Base-by-base conservation (phyloP, 331 rosid species). In the Telfairia occidentalis region DNA sequence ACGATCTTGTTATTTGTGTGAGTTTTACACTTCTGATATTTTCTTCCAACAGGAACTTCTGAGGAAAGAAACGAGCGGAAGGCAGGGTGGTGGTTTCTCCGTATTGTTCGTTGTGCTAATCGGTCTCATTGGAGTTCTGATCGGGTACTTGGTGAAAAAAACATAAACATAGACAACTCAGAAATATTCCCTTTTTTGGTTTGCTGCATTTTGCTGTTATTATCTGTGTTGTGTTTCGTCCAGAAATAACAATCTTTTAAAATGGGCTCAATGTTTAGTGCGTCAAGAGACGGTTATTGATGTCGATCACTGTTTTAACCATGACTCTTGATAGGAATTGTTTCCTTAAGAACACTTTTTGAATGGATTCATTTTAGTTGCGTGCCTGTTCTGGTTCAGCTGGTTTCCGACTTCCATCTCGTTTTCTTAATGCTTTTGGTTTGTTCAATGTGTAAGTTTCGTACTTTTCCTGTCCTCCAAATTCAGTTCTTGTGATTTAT, bases 51-150 rank as follows among this genome's bases (percentile, higher is more conserved):
- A 84, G 85, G 88, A 79, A 38, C 77, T 74, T 57, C 37, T 80
- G 52, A 84, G 76, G 66, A 84, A 82, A 54, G 82, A 77, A 70
- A n/a, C 42, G 3, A 82, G 71, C 54, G 78, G 37, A 53, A 74
- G 74, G 50, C 46, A 66, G 13, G 80, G 59, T 0, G 78, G 82
- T 2, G 81, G 84, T 13, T 74, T 79, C 84, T 84, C 88, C 5
- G 69, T 79, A 23, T 30, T 84, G 61, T 71, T 77, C 35, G 80
- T 79, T 78, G 74, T 38, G 74, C 82, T 84, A 9, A 61, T 82
- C 52, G 85, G 84, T 70, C 78, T 84, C 19, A 50, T 84, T 54
- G 85, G 88, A 52, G 67, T 79, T 16, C 69, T 79, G 77, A 37
- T 82, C 15, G 88, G 85, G 26, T 84, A 43, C 82, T 61, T 77